Conservation (phyloP, 2,329 filamentous ascomycete genomes). For the Aspergillus sp. region DNA sequence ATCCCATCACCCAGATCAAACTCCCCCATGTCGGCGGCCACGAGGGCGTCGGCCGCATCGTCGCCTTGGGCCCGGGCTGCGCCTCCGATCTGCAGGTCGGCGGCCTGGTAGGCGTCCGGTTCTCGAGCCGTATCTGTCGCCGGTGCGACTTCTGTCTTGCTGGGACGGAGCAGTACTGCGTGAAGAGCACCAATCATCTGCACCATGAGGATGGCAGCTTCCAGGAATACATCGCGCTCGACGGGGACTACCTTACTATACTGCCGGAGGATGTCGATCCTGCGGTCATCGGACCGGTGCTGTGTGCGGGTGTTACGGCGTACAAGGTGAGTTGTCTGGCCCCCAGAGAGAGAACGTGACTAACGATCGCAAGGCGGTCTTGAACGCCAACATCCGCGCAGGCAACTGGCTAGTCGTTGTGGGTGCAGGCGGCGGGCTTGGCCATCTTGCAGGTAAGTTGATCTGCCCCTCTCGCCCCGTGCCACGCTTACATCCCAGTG, state of each 20-base stretch:
- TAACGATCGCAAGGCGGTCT: constrained; percentile 32
- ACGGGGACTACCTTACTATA: constrained; percentile 44
- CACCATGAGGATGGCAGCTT: constrained; percentile 48
- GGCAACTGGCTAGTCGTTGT: constrained; percentile 45
- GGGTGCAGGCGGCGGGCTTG: constrained; percentile 48
- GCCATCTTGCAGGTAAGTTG: constrained; percentile 41
- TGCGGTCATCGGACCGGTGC: constrained; percentile 38
- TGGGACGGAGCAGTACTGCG: constrained; percentile 41
- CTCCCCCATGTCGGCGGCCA: constrained; percentile 47
- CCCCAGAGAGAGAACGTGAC: neutral
- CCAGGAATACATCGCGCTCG: constrained; percentile 45
- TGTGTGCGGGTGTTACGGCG: constrained; percentile 46
- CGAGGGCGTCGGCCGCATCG: constrained; percentile 44
- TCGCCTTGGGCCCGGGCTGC: constrained; percentile 38
- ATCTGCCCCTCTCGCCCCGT: neutral
- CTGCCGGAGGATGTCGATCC: constrained; percentile 45
- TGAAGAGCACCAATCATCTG: constrained; percentile 43
- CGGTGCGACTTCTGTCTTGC: constrained; percentile 45
- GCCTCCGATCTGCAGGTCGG: constrained; percentile 36
- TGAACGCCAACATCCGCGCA: constrained; percentile 39
- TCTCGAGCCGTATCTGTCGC: constrained; percentile 42
- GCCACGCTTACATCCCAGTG: constrained; percentile 24
- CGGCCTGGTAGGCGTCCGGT: constrained; percentile 43
- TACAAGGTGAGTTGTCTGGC: constrained; percentile 34
- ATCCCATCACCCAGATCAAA: constrained; percentile 44